Base-by-base conservation (phyloP, 73 alveolate species). In the Paramecium caudatum region DNA sequence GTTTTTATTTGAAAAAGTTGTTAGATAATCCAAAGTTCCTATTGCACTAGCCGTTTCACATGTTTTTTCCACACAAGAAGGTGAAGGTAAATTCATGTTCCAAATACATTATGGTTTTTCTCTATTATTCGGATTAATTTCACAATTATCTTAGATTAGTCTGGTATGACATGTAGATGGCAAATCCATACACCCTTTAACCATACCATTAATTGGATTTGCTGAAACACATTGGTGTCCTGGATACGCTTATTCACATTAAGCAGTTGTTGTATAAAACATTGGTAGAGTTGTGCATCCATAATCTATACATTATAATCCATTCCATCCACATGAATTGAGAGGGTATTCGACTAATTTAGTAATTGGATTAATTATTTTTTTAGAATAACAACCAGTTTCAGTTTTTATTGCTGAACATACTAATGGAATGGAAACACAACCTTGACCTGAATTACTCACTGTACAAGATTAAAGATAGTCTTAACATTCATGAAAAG, bases 181-280 rank as follows among this genome's bases (percentile, higher is more conserved):
- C 46, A 55, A 5, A 55, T 55, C 46, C 80, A 55, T 55, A 5
- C 80, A 55, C 30, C 80, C 80, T 23, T 23, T 16, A 21, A 43
- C 9, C 23, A 12, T 55, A 25, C 30, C 30, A 55, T 8, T 2
- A 0, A 55, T 23, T 23, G 30, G 23, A 27, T 43, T 27, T 27
- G 23, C 80, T 1, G 80, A n/a, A n/a, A n/a, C n/a, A n/a, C n/a
- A n/a, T n/a, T n/a, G n/a, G n/a, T n/a, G n/a, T n/a, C n/a, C n/a
- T n/a, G n/a, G n/a, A n/a, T n/a, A n/a, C n/a, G n/a, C n/a, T n/a
- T n/a, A n/a, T n/a, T n/a, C n/a, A n/a, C n/a, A n/a, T n/a, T n/a
- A n/a, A n/a, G n/a, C n/a, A n/a, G n/a, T n/a, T n/a, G n/a, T n/a
- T n/a, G 80, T 55, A 27, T 55, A 27, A 55, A 55, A 9, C 0